A percentile compares a stretch with the other conserved stretches of the same genome.
These are phyloP conservation scores for Metschnikowia santaceciliae DNA, from an alignment of 805 yeast genomes.

Conservation along the genomic window DNA sequence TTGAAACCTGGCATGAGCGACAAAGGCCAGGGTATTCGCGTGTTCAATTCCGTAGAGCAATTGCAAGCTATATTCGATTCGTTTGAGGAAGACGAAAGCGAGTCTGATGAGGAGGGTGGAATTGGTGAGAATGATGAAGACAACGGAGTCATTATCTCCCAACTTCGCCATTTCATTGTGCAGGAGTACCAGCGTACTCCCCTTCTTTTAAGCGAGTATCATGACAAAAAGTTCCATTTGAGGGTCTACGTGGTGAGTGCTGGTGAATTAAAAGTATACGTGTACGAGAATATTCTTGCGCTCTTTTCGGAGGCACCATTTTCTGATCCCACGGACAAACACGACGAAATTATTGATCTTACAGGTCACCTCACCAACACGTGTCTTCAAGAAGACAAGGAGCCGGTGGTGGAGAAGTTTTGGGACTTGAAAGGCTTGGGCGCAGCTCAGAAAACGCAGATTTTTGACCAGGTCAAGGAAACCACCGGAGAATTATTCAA, in stretches of 20 bases:
- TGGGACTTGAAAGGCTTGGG: constrained; percentile 46
- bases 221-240: constrained; percentile 78
- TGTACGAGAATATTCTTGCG: constrained; percentile 75
- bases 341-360: constrained; percentile 40
- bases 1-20: constrained; percentile 97
- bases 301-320: constrained; percentile 67
- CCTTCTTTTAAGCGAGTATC: constrained; percentile 56
- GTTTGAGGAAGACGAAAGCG: constrained; percentile 63
- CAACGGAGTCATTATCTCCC: constrained; percentile 77
- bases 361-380: constrained; percentile 90
- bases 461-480: constrained; percentile 54
- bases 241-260: constrained; percentile 75
- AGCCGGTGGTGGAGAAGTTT: constrained; percentile 60
- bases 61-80: constrained; percentile 79
- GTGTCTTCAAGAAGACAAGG: constrained; percentile 66
- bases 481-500: constrained; percentile 67
- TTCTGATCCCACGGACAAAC: constrained; percentile 21
- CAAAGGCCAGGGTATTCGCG: constrained; percentile 90
- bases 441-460: constrained; percentile 25
- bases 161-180: constrained; percentile 83
- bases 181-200: constrained; percentile 78
- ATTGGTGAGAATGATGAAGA: constrained; percentile 37
- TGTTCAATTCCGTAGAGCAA: constrained; percentile 74
- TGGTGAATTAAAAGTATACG: constrained; percentile 74
- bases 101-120: constrained; percentile 42